phyloP scores from a whole-genome alignment of 305 asterid genomes.

The Solanum hybrid region DNA sequence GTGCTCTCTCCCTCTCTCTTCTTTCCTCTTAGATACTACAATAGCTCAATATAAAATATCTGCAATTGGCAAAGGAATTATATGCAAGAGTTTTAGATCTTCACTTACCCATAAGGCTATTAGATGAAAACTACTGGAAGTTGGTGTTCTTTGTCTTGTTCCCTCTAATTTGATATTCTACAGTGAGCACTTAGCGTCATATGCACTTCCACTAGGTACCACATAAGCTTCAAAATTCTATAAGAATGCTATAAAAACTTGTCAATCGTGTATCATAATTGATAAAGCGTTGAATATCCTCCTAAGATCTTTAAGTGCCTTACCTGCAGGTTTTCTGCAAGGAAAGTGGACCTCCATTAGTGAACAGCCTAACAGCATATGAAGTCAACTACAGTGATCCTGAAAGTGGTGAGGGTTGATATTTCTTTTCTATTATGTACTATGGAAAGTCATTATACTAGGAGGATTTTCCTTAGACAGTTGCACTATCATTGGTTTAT shows the following conservation, averaged over 20 bases:
- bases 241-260: background rate
- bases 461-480: background rate
- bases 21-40: background rate
- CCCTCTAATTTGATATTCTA: background rate
- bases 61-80: background rate
- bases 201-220: background rate
- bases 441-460: background rate
- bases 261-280: background rate
- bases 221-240: background rate
- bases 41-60: background rate
- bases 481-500: background rate
- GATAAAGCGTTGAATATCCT: background rate
- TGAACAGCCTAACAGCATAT: slow-evolving; percentile 11
- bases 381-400: slow-evolving; percentile 37
- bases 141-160: background rate
- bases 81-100: background rate
- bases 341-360: slow-evolving; percentile 27
- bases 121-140: background rate
- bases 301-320: background rate
- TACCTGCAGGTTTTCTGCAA: slow-evolving; percentile 51
- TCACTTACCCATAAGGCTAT: background rate
- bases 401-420: slow-evolving; percentile 25
- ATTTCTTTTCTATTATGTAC: background rate
- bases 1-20: background rate
- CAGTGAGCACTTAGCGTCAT: background rate